Percentiles rank a stretch among this genome's conserved stretches.
Conservation (phyloP, 768 basidiomycete species). For the Amanita subjunquillea region DNA sequence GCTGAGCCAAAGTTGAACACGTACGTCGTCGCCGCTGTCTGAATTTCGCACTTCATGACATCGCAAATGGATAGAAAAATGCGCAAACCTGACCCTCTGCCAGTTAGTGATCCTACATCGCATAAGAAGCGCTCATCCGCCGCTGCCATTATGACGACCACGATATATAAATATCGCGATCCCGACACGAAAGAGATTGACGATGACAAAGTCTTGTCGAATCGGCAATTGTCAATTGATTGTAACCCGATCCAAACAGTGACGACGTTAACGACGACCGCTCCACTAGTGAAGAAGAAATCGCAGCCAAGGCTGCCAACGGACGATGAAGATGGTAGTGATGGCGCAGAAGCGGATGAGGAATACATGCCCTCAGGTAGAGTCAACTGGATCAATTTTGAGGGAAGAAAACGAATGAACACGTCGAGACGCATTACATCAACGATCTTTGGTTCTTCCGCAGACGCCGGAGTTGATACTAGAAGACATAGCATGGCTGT, state of each 20-base stretch:
- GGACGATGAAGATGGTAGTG: slow-evolving; percentile 47
- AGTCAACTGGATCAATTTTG: slow-evolving; percentile 41
- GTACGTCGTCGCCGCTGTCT: slow-evolving; percentile 30
- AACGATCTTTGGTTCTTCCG: slow-evolving; percentile 18
- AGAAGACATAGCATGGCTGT: slow-evolving; percentile 62
- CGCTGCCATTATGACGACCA: slow-evolving; percentile 25
- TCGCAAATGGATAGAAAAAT: slow-evolving; percentile 52
- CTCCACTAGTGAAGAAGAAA: slow-evolving; percentile 32
- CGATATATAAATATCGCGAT: slow-evolving; percentile 16
- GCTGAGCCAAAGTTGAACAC: slow-evolving; percentile 85
- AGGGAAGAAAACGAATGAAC: slow-evolving; percentile 34
- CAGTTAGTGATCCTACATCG: slow-evolving; percentile 20
- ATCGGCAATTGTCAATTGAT: slow-evolving; percentile 21
- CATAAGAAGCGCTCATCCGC: slow-evolving; percentile 39
- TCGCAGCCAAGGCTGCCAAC: slow-evolving; percentile 29
- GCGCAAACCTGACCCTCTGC: slow-evolving; percentile 67
- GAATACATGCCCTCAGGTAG: slow-evolving; percentile 35
- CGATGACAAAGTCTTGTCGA: slow-evolving; percentile 19
- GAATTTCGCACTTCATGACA: slow-evolving; percentile 4
- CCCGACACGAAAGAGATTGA: slow-evolving; percentile 3
- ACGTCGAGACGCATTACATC: slow-evolving; percentile 1
- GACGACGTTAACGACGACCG: slow-evolving; percentile 22
- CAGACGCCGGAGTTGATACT: slow-evolving; percentile 37
- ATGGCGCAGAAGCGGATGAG: slow-evolving; percentile 62
- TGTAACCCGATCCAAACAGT: not conserved